phyloP scores from a whole-genome alignment of 176 grass and related monocot genomes.

The Rhynchospora pubera region DNA sequence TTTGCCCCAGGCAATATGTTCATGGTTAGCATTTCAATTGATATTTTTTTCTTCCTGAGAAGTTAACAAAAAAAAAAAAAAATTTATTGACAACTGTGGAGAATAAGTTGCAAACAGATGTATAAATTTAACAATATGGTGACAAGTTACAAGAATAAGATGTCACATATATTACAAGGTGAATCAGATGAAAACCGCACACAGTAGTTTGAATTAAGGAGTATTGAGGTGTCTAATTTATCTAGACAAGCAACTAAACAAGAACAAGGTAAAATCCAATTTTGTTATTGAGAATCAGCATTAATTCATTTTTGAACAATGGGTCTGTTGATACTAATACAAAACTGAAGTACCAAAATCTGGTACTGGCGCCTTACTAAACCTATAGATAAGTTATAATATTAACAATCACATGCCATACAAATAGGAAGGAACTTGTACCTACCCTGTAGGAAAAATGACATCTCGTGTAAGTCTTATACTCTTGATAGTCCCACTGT shows the following conservation, averaged over 20 bases:
- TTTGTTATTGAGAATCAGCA: background rate
- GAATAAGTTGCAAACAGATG: background rate
- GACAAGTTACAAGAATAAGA: background rate
- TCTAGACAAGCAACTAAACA: background rate
- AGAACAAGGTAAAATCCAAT: background rate
- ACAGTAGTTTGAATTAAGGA: background rate
- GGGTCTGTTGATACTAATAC: background rate
- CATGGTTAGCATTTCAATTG: slow-evolving; percentile 16
- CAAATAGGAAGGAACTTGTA: background rate
- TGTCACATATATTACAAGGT: background rate
- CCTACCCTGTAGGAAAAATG: slow-evolving; percentile 6
- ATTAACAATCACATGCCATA: background rate
- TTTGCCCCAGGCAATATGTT: slow-evolving; percentile 13
- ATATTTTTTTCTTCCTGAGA: background rate
- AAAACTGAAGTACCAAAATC: background rate
- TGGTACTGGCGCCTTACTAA: background rate
- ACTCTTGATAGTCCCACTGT: slow-evolving; percentile 14
- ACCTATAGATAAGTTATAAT: background rate
- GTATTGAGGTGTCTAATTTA: background rate
- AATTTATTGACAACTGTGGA: background rate
- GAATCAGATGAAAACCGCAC: background rate
- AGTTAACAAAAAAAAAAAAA: background rate
- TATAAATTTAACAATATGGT: background rate
- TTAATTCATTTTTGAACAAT: background rate
- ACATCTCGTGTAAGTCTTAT: slow-evolving; percentile 21